These are phyloP conservation scores for Penicillium sp. DNA, from an alignment of 2,329 filamentous ascomycete genomes.

Conservation along the genomic window DNA sequence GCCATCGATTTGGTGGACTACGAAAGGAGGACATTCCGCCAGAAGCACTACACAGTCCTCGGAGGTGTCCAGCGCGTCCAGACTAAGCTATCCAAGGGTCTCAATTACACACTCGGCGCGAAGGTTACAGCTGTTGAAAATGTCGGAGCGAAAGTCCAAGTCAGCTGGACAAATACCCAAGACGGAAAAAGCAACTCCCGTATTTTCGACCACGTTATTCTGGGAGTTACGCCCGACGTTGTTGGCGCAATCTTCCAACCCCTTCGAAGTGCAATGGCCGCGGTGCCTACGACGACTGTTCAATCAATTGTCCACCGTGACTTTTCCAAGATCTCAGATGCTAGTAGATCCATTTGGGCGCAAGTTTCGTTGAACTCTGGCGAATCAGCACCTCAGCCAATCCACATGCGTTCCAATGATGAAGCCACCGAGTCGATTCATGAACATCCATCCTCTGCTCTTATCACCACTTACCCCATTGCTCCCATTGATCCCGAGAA, in stretches of 20 bases:
- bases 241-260: constrained; percentile 51
- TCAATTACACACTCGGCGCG: constrained; percentile 46
- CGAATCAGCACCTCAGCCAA: constrained; percentile 3
- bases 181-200: constrained; percentile 29
- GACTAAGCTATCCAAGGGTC: constrained; percentile 43
- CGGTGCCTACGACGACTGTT: constrained; percentile 43
- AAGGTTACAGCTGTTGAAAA: constrained; percentile 25
- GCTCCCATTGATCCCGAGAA: constrained; percentile 6
- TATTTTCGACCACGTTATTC: constrained; percentile 54
- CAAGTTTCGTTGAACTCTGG: not conserved
- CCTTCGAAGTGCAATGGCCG: constrained; percentile 24
- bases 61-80: constrained; percentile 55
- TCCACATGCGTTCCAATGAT: constrained; percentile 8
- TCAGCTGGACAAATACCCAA: constrained; percentile 19
- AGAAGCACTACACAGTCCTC: constrained; percentile 55
- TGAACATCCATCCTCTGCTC: constrained; percentile 8
- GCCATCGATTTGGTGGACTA: constrained; percentile 57
- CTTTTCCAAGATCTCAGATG: constrained; percentile 12
- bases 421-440: constrained; percentile 4
- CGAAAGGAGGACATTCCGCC: constrained; percentile 49
- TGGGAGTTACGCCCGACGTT: constrained; percentile 57
- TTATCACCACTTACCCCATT: constrained; percentile 9
- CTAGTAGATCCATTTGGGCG: constrained; percentile 8
- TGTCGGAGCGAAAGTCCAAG: constrained; percentile 16
- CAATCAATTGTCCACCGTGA: constrained; percentile 39